These are phyloP conservation scores for Fraxinus latifolia DNA, from an alignment of 305 asterid genomes.

Conservation along the genomic window DNA sequence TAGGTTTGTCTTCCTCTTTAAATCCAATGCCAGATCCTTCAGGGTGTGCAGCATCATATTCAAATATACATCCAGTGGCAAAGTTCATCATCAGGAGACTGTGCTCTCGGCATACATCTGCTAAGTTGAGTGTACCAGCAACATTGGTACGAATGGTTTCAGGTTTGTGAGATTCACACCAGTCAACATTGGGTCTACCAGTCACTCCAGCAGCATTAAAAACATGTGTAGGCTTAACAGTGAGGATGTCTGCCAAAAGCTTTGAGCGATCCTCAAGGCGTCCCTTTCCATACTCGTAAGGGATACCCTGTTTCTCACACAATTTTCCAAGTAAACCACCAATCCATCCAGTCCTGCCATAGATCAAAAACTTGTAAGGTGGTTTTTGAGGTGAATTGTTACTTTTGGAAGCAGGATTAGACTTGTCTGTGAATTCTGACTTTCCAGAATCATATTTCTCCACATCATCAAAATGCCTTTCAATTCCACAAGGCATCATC, in stretches of 20 bases:
- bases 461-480: conserved; percentile 34
- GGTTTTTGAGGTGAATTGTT: conserved; percentile 29
- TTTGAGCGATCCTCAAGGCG: conserved; percentile 60
- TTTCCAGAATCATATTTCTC: conserved; percentile 33
- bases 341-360: conserved; percentile 72
- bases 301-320: conserved; percentile 63
- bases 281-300: conserved; percentile 67
- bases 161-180: conserved; percentile 73
- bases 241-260: conserved; percentile 47
- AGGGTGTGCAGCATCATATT: conserved; percentile 65
- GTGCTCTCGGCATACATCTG: conserved; percentile 66
- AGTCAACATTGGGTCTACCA: conserved; percentile 74
- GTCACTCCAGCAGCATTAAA: conserved; percentile 82
- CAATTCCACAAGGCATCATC: conserved; percentile 66
- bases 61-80: conserved; percentile 79
- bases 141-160: conserved; percentile 75
- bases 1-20: conserved; percentile 71
- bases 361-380: conserved; percentile 59
- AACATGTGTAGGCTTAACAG: conserved; percentile 74
- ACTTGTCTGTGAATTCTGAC: conserved; percentile 16
- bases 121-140: conserved; percentile 61
- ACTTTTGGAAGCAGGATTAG: conserved; percentile 27
- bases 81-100: conserved; percentile 57
- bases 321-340: conserved; percentile 71
- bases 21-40: conserved; percentile 71